Conservation (phyloP, 2,329 filamentous ascomycete species). For the Phialophora verrucosa region DNA sequence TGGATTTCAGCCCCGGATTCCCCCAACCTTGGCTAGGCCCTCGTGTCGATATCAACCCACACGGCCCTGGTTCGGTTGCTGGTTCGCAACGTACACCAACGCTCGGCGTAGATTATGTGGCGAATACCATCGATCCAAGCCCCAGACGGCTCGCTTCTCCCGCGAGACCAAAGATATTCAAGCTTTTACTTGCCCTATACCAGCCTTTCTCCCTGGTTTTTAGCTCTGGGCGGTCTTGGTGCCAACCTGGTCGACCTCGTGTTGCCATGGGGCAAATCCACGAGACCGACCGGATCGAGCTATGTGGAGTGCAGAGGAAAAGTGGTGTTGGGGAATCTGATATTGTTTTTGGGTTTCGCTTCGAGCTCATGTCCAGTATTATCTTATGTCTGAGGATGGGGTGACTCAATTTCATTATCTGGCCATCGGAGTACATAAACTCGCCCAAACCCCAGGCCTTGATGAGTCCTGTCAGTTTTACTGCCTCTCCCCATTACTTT, state of each 20-base stretch:
- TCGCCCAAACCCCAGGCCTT: not conserved
- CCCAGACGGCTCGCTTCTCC: not conserved
- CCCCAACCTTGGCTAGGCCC: constrained; percentile 7
- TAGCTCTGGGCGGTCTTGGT: constrained; percentile 13
- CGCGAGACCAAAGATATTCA: constrained; percentile 6
- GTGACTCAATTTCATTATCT: not conserved
- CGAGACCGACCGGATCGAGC: constrained; percentile 10
- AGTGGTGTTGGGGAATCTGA: constrained; percentile 12
- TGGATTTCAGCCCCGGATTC: constrained; percentile 15
- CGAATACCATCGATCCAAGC: constrained; percentile 1
- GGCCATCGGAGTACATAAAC: constrained; percentile 4
- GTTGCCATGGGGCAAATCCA: constrained; percentile 9
- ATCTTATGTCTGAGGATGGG: not conserved
- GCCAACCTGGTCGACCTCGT: constrained; percentile 7
- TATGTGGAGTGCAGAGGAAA: constrained; percentile 13
- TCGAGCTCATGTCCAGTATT: constrained; percentile 2
- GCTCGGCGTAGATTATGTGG: not conserved
- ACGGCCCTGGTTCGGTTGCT: not conserved
- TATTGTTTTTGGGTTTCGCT: constrained; percentile 3
- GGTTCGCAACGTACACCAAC: not conserved
- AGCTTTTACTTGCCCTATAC: constrained; percentile 5
- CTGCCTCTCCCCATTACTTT: not conserved
- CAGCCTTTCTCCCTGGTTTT: constrained; percentile 5
- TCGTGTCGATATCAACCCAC: not conserved
- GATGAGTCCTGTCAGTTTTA: not conserved